Evolutionary conservation across 768 basidiomycete species (phyloP), one percentile per base, ranked within the genome.

Genomic region (Boletellus sp.): DNA sequence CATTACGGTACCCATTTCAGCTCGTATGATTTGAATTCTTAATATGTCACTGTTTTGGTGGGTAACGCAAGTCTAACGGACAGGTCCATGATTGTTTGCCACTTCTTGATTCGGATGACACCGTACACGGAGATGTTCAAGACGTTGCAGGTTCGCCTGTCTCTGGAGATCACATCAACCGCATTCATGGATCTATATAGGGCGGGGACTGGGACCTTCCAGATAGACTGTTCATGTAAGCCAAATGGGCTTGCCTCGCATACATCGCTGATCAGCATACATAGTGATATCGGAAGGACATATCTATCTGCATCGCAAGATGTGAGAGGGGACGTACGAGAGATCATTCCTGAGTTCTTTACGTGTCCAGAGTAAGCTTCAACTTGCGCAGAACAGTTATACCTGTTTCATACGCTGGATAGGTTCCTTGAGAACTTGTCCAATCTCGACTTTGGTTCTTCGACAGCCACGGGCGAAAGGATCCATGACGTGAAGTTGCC

Each of bases 51-150:
- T 32, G 16, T 43, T 40, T 19, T 36, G 19, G 10, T 19, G 32
- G 36, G 4, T 65, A 9, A 63, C 37, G 12, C 11, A 0, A 40
- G 2, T 17, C 39, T 43, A 8, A 33, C 34, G 17, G 36, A 31
- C 40, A 68, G 66, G 49, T 94, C 92, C 3, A 96, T 96, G 94
- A 95, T 93, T 51, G 90, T 94, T 39, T 94, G 92, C 71, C 93
- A 95, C 57, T 96, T 89, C 71, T 70, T 95, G 58, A 94, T 97
- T 47, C 79, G 94, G 19, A 71, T 94, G 59, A 83, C 86, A 13
- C 94, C 94, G 0, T 97, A 88, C 65, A 94, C 93, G 22, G 84
- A 87, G 61, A 94, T 95, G 86, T 97, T 94, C 76, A 91, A 94
- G 70, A 91, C 89, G 3, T 69, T 96, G 28, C 83, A 84, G 73